These are phyloP conservation scores for Fraxinus dipetala DNA, from an alignment of 305 asterid species.

Conservation along the genomic window DNA sequence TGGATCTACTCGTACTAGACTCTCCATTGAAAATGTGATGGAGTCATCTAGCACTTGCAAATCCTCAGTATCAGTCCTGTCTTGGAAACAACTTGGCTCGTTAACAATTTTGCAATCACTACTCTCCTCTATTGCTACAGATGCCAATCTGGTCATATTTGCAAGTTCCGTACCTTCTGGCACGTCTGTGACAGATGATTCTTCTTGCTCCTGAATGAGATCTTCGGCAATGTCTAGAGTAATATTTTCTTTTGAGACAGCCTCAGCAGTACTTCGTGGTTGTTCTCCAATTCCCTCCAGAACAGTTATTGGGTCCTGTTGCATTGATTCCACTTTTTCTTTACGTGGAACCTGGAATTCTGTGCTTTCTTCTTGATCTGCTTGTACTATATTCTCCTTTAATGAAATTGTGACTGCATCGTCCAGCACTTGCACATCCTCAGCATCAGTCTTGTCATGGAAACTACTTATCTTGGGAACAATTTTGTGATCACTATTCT, in stretches of 20 bases:
- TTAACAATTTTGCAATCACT: slow-evolving; percentile 15
- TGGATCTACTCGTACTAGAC: slow-evolving; percentile 23
- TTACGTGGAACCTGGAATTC: slow-evolving; percentile 19
- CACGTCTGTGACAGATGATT: slow-evolving; percentile 21
- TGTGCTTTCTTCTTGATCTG: slow-evolving; percentile 20
- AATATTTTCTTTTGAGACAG: slow-evolving; percentile 24
- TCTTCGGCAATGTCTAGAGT: slow-evolving; percentile 17
- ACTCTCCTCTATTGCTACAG: slow-evolving; percentile 30
- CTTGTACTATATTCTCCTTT: slow-evolving; percentile 23
- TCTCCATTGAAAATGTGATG: slow-evolving; percentile 20
- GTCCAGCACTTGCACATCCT: slow-evolving; percentile 22
- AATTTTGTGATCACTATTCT: slow-evolving; percentile 16
- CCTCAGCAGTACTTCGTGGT: slow-evolving; percentile 19
- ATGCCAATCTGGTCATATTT: slow-evolving; percentile 28
- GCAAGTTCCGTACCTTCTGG: slow-evolving; percentile 30
- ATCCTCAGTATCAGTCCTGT: slow-evolving; percentile 24
- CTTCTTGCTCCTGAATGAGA: slow-evolving; percentile 28
- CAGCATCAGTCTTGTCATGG: slow-evolving; percentile 22
- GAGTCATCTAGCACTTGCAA: slow-evolving; percentile 19
- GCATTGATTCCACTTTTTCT: slow-evolving; percentile 23
- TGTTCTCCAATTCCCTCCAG: slow-evolving; percentile 19
- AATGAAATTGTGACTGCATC: slow-evolving; percentile 17
- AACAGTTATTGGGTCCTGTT: slow-evolving; percentile 16
- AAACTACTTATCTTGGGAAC: slow-evolving; percentile 17
- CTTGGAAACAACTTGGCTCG: slow-evolving; percentile 17